Evolutionary conservation across 202 grass and related monocot species (phyloP), one percentile per base, ranked within the genome.

Genomic region (Setaria viridis): DNA sequence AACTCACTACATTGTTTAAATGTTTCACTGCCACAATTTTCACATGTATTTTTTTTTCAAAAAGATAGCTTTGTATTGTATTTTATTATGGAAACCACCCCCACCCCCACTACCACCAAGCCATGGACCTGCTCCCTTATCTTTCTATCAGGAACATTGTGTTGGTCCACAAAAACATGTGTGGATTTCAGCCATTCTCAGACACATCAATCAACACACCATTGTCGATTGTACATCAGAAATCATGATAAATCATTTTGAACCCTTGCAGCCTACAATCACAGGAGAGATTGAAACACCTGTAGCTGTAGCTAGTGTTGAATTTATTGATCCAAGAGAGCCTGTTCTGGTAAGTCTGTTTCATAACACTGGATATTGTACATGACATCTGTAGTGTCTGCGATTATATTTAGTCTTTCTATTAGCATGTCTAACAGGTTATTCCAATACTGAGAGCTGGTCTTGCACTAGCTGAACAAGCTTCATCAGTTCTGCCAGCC

Each of bases 381-480:
- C 74, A 77, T 82, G 47, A 5, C 3, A 16, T 87, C 82, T 79
- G 41, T 68, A 49, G 66, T 88, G 11, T 79, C 69, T 63, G 19
- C 11, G 3, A 49, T 85, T 85, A 71, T 76, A 84, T 84, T 92
- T 65, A 74, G 56, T 37, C 32, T 81, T 88, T 80, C 43, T 62
- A 80, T 86, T 88, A 43, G 85, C 83, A 29, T 90, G 80, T 83
- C 6, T 95, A 89, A 85, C 88, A 99, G 96, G 93, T 99, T 70
- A 70, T 99, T 91, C 96, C 96, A 10, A 92, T 99, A 80, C 77
- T 99, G 82, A 99, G 96, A 88, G 96, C 96, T 74, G 96, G 93
- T 71, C 93, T 99, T 85, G 91, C 91, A 60, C 87, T 96, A 74
- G 93, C 96, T 57, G 96, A 99, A 80, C 84, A 91, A 85, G 93